Base-by-base conservation (phyloP, 805 yeast species). In the Sugiyamaella qingdaonensis region DNA sequence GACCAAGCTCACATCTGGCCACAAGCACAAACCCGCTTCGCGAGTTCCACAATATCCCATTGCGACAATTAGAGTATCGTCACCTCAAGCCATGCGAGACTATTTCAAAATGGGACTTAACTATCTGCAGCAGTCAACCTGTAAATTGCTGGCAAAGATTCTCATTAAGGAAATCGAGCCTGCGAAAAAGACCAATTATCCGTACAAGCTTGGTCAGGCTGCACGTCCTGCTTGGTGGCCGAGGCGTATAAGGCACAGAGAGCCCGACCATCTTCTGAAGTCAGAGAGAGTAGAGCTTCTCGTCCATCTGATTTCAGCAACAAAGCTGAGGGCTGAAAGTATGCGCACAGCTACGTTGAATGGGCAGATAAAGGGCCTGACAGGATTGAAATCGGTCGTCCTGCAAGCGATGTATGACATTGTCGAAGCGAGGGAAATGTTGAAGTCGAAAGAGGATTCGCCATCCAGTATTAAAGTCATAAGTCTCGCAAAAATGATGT, bases 161-260 rank as follows among this genome's bases (percentile, higher is more conserved):
- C 85, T 90, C 89, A 84, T 86, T 44, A 78, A 76, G 59, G 65
- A 72, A 1, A 72, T 84, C 13, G 89, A 84, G 61, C 91, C 92
- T 1, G 73, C 68, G 51, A 86, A 86, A 57, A 88, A 85, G 66
- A 73, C 84, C 1, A 67, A 69, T 21, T 77, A 69, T 58, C 92
- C 92, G 2, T 86, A 86, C 64, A 84, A 79, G 51, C 61, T 64
- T 9, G 81, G 80, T 1, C 76, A 77, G 11, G 46, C 24, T 0
- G 59, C 77, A 10, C 78, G 72, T 56, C 94, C 92, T 0, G 61
- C 63, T 4, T 85, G 91, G 91, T 86, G 94, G 94, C 91, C 91
- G 0, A 35, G 42, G 0, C 53, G 57, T 10, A 78, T 83, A 0
- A 70, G 79, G 35, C 92, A 86, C 66, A 73, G 72, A 43, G 91